These are phyloP conservation scores for Podila epicladia DNA, from an alignment of 192 early-diverging fungal species.

Conservation along the genomic window DNA sequence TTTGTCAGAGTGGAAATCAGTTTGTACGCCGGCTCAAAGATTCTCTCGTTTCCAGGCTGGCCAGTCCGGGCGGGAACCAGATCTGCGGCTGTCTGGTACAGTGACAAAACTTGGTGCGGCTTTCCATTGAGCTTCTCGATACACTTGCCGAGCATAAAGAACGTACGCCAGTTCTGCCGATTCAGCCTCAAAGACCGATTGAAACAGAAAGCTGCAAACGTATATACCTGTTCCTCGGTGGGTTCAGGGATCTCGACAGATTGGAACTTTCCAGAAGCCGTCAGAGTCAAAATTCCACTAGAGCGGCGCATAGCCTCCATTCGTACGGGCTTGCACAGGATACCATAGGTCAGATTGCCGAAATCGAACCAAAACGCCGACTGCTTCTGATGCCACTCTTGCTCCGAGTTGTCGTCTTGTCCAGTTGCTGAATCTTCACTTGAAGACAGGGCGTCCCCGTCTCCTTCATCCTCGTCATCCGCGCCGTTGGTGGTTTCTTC, in stretches of 20 bases:
- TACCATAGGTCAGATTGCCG: constrained; percentile 60
- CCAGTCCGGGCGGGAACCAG: constrained; percentile 41
- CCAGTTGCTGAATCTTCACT: neutral
- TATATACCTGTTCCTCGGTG: constrained; percentile 44
- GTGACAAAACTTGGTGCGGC: constrained; percentile 53
- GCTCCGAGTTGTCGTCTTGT: neutral
- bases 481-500: too few species aligned
- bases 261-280: constrained; percentile 15
- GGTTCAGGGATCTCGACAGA: constrained; percentile 39
- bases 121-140: constrained; percentile 55
- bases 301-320: constrained; percentile 57
- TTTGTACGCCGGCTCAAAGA: constrained; percentile 69
- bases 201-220: constrained; percentile 53
- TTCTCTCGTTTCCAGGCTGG: constrained; percentile 62
- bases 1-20: constrained; percentile 68
- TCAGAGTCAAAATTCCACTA: constrained; percentile 9
- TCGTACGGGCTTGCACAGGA: constrained; percentile 59
- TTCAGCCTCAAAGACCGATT: constrained; percentile 44
- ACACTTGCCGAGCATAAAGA: constrained; percentile 63
- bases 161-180: constrained; percentile 39
- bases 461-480: too few species aligned
- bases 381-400: constrained; percentile 40
- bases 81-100: constrained; percentile 51
- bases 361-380: constrained; percentile 60
- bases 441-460: neutral